Base-by-base conservation (phyloP, 2,329 filamentous ascomycete species). In the Ophiosphaerella narmari region DNA sequence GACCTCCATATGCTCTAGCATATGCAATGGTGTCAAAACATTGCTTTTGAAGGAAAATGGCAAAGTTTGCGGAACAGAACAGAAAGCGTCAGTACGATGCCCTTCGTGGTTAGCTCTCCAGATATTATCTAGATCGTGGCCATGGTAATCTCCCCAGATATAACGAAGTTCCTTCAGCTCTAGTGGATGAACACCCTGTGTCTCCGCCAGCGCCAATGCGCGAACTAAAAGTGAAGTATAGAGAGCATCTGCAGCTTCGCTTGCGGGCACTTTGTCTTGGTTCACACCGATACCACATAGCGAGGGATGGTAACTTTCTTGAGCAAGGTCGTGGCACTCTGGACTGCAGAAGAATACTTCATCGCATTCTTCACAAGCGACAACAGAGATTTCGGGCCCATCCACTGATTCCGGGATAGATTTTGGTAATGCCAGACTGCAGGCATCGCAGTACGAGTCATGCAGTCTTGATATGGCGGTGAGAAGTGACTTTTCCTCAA, bases 381-480 rank as follows among this genome's bases (percentile, higher is more conserved):
- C 73, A 5, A 77, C 69, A 13, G 44, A 41, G 4, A 42, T 47
- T 12, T 39, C 43, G n/a, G 54, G 48, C 9, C 43, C 35, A 13
- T 39, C 23, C 1, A 54, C 14, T 13, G 50, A 49, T 2, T 53
- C 48, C 12, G 45, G 43, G 7, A 31, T 49, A 4, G 59, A 49
- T 12, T 61, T 65, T 1, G 89, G 89, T 5, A 95, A 80, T 21
- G 85, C 83, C 7, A 82, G 80, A 63, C 91, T 91, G 72, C 93
- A 97, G 12, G 91, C 91, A 72, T 97, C 93, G 73, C 93, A 97
- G 26, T 93, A 82, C 4, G 88, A 81, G 55, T 96, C 91, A 68
- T 95, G 91, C 11, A 94, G 82, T 26, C 91, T 86, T 68, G 94
- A 94, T 62, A 93, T 94, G 39, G 90, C 92, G 2, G 92, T 96